Evolutionary conservation across 164 flowering plant genomes (phyloP), one percentile per base, ranked within the genome.

Genomic region (Tinospora cordifolia): DNA sequence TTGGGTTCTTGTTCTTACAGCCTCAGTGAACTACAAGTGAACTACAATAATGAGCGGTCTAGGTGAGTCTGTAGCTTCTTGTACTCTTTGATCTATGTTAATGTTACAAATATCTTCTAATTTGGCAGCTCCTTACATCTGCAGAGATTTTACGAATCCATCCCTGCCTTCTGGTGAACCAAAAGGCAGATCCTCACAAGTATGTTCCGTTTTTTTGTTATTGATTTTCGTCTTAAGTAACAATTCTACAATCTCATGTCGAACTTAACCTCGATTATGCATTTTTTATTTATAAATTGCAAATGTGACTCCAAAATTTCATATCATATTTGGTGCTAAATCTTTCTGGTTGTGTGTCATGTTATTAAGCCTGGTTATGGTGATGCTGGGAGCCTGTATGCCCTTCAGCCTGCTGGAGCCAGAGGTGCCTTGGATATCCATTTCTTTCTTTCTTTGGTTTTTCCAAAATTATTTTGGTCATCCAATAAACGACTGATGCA

Each of bases 21-120:
- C 87, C 96, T 95, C 69, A 90, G 80, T 41, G 99, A 95, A 72
- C 78, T 95, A 62, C 99, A 95, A 87, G 99, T 95, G 76, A 90
- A 90, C 79, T 91, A 86, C 79, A 95, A 95, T 69, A 95, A 92
- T 79, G 99, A 95, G 62, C 87, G 98, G 2, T 90, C 99, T 36
- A 91, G 99, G 99, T 95, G 58, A 7, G 84, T 69, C 62, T 1
- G n/a, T 63, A 40, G 26, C 67, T 63, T 49, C 54, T 64, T 47
- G 13, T 46, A 59, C 15, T 34, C 26, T 17, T 19, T 17, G 34
- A n/a, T 63, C 39, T 27, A 36, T 6, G 24, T 39, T 70, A 30
- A 22, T 21, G 44, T 34, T 25, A 19, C 46, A 3, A 51, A 51
- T 22, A 54, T 44, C 41, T 67, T 44, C 62, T 75, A n/a, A 54